Percentiles rank a stretch among this genome's conserved stretches.
Conservation (phyloP, 1,139 yeast genomes). For the Scheffersomyces titani region DNA sequence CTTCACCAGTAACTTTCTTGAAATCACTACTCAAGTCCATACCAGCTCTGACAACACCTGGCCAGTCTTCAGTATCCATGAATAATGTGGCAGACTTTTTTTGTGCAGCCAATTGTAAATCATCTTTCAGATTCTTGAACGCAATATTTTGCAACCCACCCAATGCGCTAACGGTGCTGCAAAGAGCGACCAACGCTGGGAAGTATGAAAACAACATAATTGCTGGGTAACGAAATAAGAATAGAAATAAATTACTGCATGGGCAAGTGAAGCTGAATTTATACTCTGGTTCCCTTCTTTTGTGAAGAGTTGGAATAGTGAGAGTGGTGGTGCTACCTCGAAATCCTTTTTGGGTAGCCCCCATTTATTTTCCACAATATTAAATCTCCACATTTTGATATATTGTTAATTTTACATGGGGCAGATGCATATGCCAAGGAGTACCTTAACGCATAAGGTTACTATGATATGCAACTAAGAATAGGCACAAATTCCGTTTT, state of each 20-base stretch:
- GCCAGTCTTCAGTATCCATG: slow-evolving; percentile 1
- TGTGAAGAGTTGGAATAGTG: background rate
- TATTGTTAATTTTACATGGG: background rate
- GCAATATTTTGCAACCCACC: background rate
- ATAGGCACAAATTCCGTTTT: background rate
- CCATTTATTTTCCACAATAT: background rate
- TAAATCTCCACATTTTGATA: background rate
- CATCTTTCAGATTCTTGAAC: background rate
- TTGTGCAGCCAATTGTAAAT: background rate
- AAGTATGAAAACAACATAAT: background rate
- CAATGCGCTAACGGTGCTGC: background rate
- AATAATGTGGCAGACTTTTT: background rate
- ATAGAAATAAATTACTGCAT: background rate
- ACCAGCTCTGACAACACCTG: background rate
- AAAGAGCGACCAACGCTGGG: background rate
- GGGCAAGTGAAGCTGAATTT: background rate
- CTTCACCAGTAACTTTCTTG: background rate
- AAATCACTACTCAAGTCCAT: background rate
- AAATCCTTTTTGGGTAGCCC: background rate
- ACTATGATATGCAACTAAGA: background rate
- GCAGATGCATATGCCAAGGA: background rate
- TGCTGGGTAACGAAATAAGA: background rate
- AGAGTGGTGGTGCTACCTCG: background rate
- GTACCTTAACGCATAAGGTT: background rate
- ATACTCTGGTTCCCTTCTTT: background rate